phyloP scores from a whole-genome alignment of 192 early-diverging fungal genomes.

The Piromyces sp. region DNA sequence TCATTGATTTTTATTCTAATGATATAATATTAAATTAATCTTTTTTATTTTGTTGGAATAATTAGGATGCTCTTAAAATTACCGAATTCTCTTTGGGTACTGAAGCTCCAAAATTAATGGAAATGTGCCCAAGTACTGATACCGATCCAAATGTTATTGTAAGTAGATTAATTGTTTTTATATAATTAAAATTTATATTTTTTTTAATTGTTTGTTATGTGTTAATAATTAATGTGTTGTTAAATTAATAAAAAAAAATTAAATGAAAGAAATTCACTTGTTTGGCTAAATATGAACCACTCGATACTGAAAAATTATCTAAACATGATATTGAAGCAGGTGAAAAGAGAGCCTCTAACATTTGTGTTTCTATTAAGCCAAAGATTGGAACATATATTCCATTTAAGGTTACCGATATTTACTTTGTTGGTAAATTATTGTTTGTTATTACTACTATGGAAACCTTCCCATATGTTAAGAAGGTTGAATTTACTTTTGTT shows the following conservation, averaged over 20 bases:
- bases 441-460: not conserved
- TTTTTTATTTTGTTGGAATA: no score
- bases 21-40: no score
- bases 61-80: not conserved
- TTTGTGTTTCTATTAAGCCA: not conserved
- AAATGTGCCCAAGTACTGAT: not conserved
- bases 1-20: no score
- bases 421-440: not conserved
- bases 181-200: no score
- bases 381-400: not conserved
- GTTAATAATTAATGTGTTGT: no score
- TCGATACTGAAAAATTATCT: not conserved
- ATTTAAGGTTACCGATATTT: not conserved
- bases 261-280: not conserved
- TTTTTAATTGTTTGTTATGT: no score
- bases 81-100: not conserved
- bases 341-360: not conserved
- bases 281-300: not conserved
- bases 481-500: not conserved
- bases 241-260: no score
- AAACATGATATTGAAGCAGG: not conserved
- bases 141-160: not conserved
- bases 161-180: not conserved
- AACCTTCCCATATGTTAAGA: not conserved
- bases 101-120: not conserved